phyloP scores from a whole-genome alignment of 2,329 filamentous ascomycete genomes.

The Exophiala bonariae region DNA sequence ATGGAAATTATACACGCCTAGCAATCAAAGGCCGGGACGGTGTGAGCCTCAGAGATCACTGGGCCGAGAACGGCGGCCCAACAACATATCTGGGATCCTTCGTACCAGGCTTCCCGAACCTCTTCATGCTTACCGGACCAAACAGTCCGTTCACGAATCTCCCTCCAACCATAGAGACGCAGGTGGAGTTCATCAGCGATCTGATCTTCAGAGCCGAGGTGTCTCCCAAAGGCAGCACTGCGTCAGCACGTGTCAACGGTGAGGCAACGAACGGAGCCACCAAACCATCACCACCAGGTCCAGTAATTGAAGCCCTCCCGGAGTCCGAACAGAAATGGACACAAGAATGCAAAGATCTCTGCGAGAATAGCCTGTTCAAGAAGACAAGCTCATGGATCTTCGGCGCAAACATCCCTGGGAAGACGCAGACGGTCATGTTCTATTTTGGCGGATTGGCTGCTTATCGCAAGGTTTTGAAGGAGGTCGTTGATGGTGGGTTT shows the following conservation, averaged over 20 bases:
- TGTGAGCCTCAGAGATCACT: conserved; percentile 30
- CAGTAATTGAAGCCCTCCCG: conserved; percentile 50
- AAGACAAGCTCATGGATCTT: conserved; percentile 52
- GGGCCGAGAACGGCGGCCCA: conserved; percentile 33
- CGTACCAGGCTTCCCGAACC: conserved; percentile 42
- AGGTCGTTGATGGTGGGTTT: conserved; percentile 4
- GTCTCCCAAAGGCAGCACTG: conserved; percentile 31
- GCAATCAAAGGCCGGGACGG: conserved; percentile 30
- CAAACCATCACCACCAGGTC: background rate
- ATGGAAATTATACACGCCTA: conserved; percentile 34
- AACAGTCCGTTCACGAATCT: conserved; percentile 41
- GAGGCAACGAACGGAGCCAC: background rate
- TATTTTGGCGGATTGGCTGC: conserved; percentile 19
- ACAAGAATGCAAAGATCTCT: conserved; percentile 7
- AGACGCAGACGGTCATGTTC: conserved; percentile 31
- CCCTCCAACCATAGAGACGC: conserved; percentile 37
- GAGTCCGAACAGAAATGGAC: conserved; percentile 53
- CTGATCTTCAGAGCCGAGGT: conserved; percentile 50
- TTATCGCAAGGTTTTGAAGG: conserved; percentile 3
- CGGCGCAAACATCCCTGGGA: conserved; percentile 54
- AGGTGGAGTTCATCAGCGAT: conserved; percentile 46
- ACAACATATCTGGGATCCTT: conserved; percentile 39
- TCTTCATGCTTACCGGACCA: conserved; percentile 43
- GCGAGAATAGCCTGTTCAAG: conserved; percentile 36
- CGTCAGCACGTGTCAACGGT: conserved; percentile 15